Base-by-base conservation (phyloP, 2,329 filamentous ascomycete genomes). In the Ceratocystis albifundus region DNA sequence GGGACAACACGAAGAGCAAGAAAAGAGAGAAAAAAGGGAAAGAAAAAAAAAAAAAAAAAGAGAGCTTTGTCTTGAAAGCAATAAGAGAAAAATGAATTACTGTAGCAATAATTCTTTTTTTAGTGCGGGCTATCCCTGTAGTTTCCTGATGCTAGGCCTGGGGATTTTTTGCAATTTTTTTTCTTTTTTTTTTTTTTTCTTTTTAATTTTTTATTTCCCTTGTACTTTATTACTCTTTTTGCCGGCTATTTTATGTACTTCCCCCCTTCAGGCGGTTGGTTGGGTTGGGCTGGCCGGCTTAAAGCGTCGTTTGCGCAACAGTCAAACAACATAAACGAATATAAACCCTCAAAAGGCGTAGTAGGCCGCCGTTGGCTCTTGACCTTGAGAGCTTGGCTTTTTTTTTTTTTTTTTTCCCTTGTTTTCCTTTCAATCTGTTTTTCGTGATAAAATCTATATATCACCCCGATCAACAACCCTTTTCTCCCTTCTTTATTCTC, bases 281-380 rank as follows among this genome's bases (percentile, higher is more conserved):
- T n/a, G n/a, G n/a, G n/a, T n/a, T n/a, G n/a, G n/a, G n/a, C n/a
- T n/a, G 53, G 53, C 53, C 53, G 8, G 53, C 53, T 57, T 57
- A 57, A 30, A 57, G 53, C 53, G 53, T 57, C 53, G 53, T 57
- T 30, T 57, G 53, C 53, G 53, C 53, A 57, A 57, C 53, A 32
- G 53, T 57, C 53, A 57, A 41, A 57, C 53, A 57, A 57, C 53
- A 57, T 32, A 57, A 57, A 57, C 53, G 22, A 53, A 57, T 30
- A 30, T 30, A 57, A 57, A 32, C 53, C 22, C 25, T 30, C 53
- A 57, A 57, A 41, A 57, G 53, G 53, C 53, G 17, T 57, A 41
- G 36, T 41, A 41, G 36, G 36, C 25, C 36, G 48, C 17, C 20
- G 48, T 22, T 50, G 48, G 48, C 20, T 41, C 36, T 41, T 41